Evolutionary conservation across 257 asterid species (phyloP), one percentile per base, ranked within the genome.

Genomic region (Leonotis leonurus): DNA sequence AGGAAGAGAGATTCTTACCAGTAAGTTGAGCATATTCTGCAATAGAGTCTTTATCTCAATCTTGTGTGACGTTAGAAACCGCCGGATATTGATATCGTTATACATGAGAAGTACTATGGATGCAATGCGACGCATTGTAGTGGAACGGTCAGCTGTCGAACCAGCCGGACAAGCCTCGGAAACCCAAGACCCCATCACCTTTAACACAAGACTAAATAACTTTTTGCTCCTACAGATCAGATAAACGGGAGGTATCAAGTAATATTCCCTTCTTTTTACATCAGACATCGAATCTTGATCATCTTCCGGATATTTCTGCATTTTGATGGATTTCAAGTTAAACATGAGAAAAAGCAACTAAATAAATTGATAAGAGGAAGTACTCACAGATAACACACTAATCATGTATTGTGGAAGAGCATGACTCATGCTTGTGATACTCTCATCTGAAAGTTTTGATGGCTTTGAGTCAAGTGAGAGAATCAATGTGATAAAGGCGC

Each of bases 401-500:
- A 73, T 70, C 80, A 90, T 67, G 82, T 85, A 90, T 24, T 74
- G 70, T 1, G 89, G 80, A 77, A 90, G 91, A 56, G 75, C 80
- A 56, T 58, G 26, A 72, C 91, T 76, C 40, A 90, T 53, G 53
- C 73, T 83, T 76, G 67, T 70, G 56, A 88, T 58, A 68, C 85
- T 80, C 71, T 67, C 70, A 65, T 76, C 85, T 49, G 89, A 83
- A 67, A 90, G 88, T 72, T 75, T 63, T 6, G 94, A 71, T 43
- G 87, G 89, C 37, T 68, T 76, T 20, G 89, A 77, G 80, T 85
- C 91, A 3, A 90, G 80, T 45, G 79, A 56, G 60, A 73, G 24
- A 5, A 88, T 86, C 81, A 88, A 72, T 81, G 95, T 85, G 58
- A 90, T 73, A 37, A 88, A 73, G 29, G 86, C 91, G 62, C 92